Evolutionary conservation across 1,284 basidiomycete genomes (phyloP).

Genomic region (Austropuccinia psidii): DNA sequence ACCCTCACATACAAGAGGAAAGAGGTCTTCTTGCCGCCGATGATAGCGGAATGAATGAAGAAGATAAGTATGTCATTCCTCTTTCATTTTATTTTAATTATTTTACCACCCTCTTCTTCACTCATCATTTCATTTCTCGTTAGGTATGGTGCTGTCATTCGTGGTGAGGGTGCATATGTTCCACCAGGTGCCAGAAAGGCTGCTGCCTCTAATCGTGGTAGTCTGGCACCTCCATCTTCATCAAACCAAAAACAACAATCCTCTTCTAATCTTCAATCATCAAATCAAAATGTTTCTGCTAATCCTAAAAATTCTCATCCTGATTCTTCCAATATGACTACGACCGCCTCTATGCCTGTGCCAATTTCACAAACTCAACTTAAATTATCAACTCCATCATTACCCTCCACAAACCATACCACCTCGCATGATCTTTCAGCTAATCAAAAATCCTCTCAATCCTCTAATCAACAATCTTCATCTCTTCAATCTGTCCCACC

Average conservation of each 20-base stretch:
- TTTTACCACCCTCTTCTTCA: background rate
- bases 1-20: slow-evolving; percentile 85
- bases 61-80: slow-evolving; percentile 65
- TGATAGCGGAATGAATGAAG: slow-evolving; percentile 68
- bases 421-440: background rate
- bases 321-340: background rate
- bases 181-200: slow-evolving; percentile 70
- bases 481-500: background rate
- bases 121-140: slow-evolving; percentile 3
- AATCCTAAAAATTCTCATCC: slow-evolving; percentile 40
- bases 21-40: slow-evolving; percentile 60
- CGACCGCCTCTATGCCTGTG: slow-evolving; percentile 2
- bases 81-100: background rate
- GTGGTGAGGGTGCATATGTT: slow-evolving; percentile 79
- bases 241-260: slow-evolving; percentile 1
- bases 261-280: slow-evolving; percentile 9
- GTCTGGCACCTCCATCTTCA: slow-evolving; percentile 38
- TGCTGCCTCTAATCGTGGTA: slow-evolving; percentile 43
- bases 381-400: background rate
- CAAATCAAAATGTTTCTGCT: slow-evolving; percentile 27
- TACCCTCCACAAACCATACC: background rate
- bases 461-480: background rate
- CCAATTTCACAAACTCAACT: background rate
- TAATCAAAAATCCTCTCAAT: background rate
- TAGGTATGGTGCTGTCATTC: slow-evolving; percentile 86